Conservation (phyloP, 129 eudicot genomes). For the Chrysanthemum makinoi region DNA sequence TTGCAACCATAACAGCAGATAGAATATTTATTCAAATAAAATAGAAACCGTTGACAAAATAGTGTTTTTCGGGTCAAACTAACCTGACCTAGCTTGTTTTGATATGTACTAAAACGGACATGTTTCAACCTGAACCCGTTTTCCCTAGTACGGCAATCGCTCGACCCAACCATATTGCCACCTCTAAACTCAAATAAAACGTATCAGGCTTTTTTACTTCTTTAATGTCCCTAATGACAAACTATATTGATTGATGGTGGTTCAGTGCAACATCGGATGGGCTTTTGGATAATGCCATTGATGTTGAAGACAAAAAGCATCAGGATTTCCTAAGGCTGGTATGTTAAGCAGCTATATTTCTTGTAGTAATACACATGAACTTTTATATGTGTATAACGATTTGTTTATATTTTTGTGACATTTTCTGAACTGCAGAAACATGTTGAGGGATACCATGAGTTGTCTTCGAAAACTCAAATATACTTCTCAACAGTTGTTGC, state of each 20-base stretch:
- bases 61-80: not conserved
- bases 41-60: too few species aligned
- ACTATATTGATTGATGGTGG: not conserved
- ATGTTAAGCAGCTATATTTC: constrained; percentile 10
- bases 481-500: constrained; percentile 78
- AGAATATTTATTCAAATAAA: too few species aligned
- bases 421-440: constrained; percentile 54
- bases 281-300: constrained; percentile 80
- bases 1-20: too few species aligned
- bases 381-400: not conserved
- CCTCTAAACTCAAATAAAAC: not conserved
- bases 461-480: constrained; percentile 81
- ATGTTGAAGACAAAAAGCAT: constrained; percentile 69
- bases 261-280: constrained; percentile 71
- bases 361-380: not conserved
- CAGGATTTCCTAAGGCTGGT: constrained; percentile 79
- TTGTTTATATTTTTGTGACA: too few species aligned
- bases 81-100: not conserved
- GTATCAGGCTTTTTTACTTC: not conserved
- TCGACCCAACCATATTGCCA: not conserved
- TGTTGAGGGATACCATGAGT: constrained; percentile 81
- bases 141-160: not conserved
- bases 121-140: not conserved
- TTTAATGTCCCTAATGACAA: not conserved
- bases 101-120: too few species aligned